Evolutionary conservation across 495 filamentous ascomycete species (phyloP).

Genomic region (Lasiosphaeriaceae sp.): DNA sequence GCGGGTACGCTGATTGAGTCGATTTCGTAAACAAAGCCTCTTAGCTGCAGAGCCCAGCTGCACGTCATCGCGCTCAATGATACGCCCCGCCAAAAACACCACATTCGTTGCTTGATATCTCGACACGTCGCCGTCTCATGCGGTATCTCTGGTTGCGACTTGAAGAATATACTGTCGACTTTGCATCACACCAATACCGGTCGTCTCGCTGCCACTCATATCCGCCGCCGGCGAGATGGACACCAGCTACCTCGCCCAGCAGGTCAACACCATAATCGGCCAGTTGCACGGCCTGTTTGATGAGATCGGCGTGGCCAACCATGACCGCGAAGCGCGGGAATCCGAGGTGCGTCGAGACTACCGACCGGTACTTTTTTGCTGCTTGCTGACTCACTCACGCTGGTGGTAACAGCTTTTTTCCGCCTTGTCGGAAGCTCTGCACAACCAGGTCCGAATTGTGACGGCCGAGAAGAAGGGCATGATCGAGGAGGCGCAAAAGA

Average conservation of each 20-base stretch:
- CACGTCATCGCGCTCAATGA: conserved; percentile 31
- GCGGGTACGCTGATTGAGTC: conserved; percentile 5
- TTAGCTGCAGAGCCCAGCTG: conserved; percentile 24
- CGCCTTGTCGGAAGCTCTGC: conserved; percentile 80
- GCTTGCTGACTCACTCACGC: conserved; percentile 22
- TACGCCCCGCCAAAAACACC: conserved; percentile 23
- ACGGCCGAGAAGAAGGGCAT: conserved; percentile 82
- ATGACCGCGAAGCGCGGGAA: conserved; percentile 86
- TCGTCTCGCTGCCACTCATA: not conserved
- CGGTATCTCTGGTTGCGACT: not conserved
- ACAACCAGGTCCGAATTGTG: conserved; percentile 77
- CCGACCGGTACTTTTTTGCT: not conserved
- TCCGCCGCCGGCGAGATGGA: conserved; percentile 60
- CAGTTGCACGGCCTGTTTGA: conserved; percentile 93
- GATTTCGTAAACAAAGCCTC: conserved; percentile 11
- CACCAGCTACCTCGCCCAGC: conserved; percentile 83
- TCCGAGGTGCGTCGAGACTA: conserved; percentile 57
- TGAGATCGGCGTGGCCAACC: conserved; percentile 85
- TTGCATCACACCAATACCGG: not conserved
- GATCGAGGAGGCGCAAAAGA: conserved; percentile 78
- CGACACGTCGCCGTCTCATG: conserved; percentile 3
- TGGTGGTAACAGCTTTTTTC: conserved; percentile 63
- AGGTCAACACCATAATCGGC: conserved; percentile 86
- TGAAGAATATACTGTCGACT: conserved; percentile 3
- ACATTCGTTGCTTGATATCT: conserved; percentile 13